phyloP scores from a whole-genome alignment of 352 stramenopile genomes.

The Pythium volutum region DNA sequence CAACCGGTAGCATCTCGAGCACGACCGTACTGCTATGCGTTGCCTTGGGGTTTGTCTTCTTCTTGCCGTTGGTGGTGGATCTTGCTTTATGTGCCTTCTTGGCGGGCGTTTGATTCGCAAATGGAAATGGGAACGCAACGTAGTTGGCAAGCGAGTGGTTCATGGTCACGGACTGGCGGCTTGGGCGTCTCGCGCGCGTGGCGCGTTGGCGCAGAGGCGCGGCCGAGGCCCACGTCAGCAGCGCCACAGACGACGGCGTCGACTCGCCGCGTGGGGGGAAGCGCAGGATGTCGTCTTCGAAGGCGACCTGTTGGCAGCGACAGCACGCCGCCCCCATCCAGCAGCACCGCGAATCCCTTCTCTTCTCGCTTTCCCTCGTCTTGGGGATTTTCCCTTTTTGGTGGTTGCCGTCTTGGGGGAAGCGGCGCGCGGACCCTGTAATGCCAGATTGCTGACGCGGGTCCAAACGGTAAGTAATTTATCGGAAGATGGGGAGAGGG shows the following conservation, averaged over 20 bases:
- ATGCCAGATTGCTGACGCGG: background rate
- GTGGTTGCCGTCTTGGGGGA: slow-evolving; percentile 20
- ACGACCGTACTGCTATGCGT: background rate
- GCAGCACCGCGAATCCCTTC: background rate
- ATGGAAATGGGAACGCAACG: slow-evolving; percentile 77
- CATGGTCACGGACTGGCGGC: slow-evolving; percentile 28
- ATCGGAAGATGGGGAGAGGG: background rate
- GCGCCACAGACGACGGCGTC: background rate
- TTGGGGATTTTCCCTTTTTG: slow-evolving; percentile 5
- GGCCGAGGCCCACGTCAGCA: background rate
- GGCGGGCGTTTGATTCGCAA: slow-evolving; percentile 36
- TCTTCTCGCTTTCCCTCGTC: slow-evolving; percentile 1
- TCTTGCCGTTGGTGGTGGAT: slow-evolving; percentile 12
- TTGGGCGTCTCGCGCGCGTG: slow-evolving; percentile 18
- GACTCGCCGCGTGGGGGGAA: slow-evolving; percentile 26
- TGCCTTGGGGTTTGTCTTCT: background rate
- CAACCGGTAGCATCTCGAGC: slow-evolving; percentile 20
- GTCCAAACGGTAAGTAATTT: background rate
- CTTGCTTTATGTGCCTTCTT: slow-evolving; percentile 11
- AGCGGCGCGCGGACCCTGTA: slow-evolving; percentile 13
- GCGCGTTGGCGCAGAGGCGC: slow-evolving; percentile 1
- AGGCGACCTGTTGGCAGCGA: slow-evolving; percentile 51
- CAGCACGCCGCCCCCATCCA: slow-evolving; percentile 74
- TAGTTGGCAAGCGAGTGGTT: slow-evolving; percentile 71
- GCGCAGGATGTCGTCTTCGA: slow-evolving; percentile 58